Evolutionary conservation across 345 rosid genomes (phyloP).

Genomic region (Eutrema japonicum): DNA sequence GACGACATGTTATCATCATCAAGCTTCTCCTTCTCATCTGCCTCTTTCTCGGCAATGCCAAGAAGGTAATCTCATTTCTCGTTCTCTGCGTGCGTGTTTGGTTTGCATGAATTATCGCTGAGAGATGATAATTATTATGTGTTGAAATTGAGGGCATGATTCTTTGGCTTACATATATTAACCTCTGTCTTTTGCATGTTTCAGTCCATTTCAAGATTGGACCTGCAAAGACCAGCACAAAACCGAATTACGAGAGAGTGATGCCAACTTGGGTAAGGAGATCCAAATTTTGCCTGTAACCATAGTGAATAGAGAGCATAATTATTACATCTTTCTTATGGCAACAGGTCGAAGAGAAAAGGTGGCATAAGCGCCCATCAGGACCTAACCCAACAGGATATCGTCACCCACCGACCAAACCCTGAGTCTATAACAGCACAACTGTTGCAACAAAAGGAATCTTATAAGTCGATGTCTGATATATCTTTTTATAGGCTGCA

Average conservation of each 20-base stretch:
- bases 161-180: conserved; percentile 10
- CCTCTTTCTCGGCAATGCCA: conserved; percentile 20
- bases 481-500: background rate
- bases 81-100: background rate
- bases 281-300: background rate
- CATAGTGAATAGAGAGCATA: background rate
- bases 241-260: conserved; percentile 3
- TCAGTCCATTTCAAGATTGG: conserved; percentile 32
- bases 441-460: background rate
- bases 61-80: conserved; percentile 28
- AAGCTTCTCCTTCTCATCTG: conserved; percentile 28
- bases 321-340: conserved; percentile 1
- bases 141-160: background rate
- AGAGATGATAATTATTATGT: background rate
- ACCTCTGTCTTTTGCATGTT: background rate
- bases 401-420: conserved; percentile 22
- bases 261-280: conserved; percentile 32
- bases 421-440: conserved; percentile 4
- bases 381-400: conserved; percentile 41
- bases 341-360: conserved; percentile 26
- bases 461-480: conserved; percentile 7
- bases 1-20: conserved; percentile 11
- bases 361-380: conserved; percentile 35
- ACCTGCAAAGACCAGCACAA: conserved; percentile 17
- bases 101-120: background rate